Conservation (phyloP, 2,329 filamentous ascomycete species). For the Colletotrichum eremochloae region DNA sequence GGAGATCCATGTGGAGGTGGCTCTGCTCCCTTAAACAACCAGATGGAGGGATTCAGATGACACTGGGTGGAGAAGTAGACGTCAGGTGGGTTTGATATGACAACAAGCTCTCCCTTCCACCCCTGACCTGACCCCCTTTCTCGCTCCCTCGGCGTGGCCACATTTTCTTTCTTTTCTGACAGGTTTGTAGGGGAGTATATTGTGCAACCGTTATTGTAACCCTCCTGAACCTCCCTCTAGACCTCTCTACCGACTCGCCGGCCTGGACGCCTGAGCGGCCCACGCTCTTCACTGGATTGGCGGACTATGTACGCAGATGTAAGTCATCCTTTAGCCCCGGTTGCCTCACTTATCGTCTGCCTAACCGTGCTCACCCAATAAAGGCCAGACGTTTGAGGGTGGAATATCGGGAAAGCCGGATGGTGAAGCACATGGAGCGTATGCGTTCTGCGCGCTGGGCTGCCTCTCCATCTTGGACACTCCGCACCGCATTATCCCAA, state of each 20-base stretch:
- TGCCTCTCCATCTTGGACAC: slow-evolving; percentile 88
- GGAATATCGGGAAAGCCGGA: slow-evolving; percentile 89
- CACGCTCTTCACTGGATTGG: slow-evolving; percentile 78
- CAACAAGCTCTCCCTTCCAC: neutral
- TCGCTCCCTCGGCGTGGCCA: slow-evolving; percentile 1
- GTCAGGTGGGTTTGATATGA: slow-evolving; percentile 72
- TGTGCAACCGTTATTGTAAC: slow-evolving; percentile 89
- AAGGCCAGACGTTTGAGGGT: slow-evolving; percentile 94
- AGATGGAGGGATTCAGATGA: slow-evolving; percentile 91
- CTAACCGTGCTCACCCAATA: slow-evolving; percentile 28
- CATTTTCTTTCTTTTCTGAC: slow-evolving; percentile 29
- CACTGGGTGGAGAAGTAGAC: slow-evolving; percentile 89
- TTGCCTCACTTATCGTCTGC: slow-evolving; percentile 12
- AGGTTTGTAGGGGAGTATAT: slow-evolving; percentile 80
- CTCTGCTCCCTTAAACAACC: slow-evolving; percentile 87
- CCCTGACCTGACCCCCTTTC: neutral
- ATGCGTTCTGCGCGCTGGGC: slow-evolving; percentile 93
- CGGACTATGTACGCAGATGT: slow-evolving; percentile 86
- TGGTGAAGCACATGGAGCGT: slow-evolving; percentile 94
- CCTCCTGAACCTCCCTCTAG: slow-evolving; percentile 84
- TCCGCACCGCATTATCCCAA: slow-evolving; percentile 79
- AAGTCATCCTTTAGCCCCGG: slow-evolving; percentile 55
- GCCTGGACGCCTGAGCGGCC: slow-evolving; percentile 73
- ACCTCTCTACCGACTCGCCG: slow-evolving; percentile 80
- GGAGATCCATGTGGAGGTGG: slow-evolving; percentile 91